Evolutionary conservation across 2,329 filamentous ascomycete genomes (phyloP), one percentile per base, ranked within the genome.

Genomic region (Colletotrichum euphorbiae): DNA sequence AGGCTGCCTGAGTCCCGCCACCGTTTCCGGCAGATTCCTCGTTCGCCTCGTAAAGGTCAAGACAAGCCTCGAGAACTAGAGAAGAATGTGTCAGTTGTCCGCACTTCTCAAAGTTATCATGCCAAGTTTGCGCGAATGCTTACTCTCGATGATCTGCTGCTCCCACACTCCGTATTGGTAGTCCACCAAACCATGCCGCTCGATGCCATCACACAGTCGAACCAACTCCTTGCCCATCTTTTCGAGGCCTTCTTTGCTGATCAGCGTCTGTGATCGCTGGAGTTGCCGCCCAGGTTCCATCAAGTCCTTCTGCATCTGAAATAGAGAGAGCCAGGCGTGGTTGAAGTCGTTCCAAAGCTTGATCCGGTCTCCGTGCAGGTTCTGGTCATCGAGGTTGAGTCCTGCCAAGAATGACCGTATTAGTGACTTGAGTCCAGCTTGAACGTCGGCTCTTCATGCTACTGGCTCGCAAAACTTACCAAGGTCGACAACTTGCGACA

Each of bases 151-250:
- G 73, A 98, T 98, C 75, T 93, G 90, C 76, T 98, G 94, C 80
- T 98, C 96, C 88, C 93, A 97, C 28, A 98, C 93, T 8, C 96
- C 96, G 82, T 97, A 97, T 75, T 98, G 92, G 77, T 98, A 99
- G 80, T 99, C 96, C 11, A 99, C 93, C 54, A 99, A 82, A n/a
- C 96, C 96, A 76, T 97, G 91, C 72, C 91, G 90, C 79, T 98
- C 95, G 70, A 98, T 87, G 57, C 88, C 88, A 77, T 98, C 94
- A 77, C 94, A 97, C 57, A 97, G 84, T 57, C 90, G 87, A 63
- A 97, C 87, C 33, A 99, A 80, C 74, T 97, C 91, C 62, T 91
- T 90, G 12, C 93, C 93, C 87, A 98, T 90, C 72, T 89, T 90
- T 74, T 92, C 89, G 55, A 98, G 84, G 24, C 84, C 86, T 3